Conservation (phyloP, 176 grass and related monocot species). For the Aegilops longissima region DNA sequence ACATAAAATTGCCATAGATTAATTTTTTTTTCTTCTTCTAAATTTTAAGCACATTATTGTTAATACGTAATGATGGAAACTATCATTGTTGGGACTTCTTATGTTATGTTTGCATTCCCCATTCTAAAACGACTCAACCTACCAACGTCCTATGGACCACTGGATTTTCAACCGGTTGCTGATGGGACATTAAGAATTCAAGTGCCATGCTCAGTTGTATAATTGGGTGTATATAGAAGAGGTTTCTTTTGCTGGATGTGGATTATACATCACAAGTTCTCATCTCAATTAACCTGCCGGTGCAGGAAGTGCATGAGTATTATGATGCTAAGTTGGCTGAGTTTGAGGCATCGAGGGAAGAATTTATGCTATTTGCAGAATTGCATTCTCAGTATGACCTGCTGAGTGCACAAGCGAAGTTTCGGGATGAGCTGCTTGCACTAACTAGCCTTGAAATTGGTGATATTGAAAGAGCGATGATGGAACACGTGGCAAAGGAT, state of each 20-base stretch:
- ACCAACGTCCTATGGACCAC: background rate
- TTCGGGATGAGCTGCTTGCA: background rate
- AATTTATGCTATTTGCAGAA: too few relatives aligned
- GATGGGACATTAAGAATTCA: background rate
- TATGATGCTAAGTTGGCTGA: background rate
- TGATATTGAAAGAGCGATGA: background rate
- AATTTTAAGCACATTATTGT: too few relatives aligned
- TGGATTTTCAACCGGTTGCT: background rate
- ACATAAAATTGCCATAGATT: too few relatives aligned
- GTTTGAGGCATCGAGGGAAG: too few relatives aligned
- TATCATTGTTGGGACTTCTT: background rate
- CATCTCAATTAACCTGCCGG: background rate
- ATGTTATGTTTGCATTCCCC: background rate
- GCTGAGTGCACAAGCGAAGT: too few relatives aligned
- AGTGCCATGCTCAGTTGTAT: background rate
- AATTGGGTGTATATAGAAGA: background rate
- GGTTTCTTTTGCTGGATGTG: background rate
- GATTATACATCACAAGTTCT: background rate
- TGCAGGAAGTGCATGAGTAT: background rate
- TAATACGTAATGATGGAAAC: too few relatives aligned
- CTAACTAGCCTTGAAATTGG: background rate
- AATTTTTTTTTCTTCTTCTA: too few relatives aligned
- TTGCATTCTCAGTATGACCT: too few relatives aligned
- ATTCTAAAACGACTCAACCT: background rate
- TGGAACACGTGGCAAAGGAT: background rate